Base-by-base conservation (phyloP, 805 yeast species). In the Schizosaccharomyces lindneri region DNA sequence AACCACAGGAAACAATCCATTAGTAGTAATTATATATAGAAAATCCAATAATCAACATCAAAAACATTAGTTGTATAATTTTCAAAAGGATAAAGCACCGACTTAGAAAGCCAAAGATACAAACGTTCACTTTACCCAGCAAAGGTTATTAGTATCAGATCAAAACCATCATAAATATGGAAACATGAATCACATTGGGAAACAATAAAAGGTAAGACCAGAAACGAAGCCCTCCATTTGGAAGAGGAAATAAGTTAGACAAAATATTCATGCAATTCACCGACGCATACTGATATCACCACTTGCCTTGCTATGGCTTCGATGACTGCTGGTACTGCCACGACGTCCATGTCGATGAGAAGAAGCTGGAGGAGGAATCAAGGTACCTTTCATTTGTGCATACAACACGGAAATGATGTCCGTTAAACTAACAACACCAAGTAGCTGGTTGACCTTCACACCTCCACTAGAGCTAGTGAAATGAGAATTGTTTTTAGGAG, bases 271-370 rank as follows among this genome's bases (percentile, higher is more conserved):
- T 19, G 27, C 17, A 46, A 19, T 15, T 46, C 51, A 46, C 51
- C 57, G 57, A 51, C 57, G 57, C 19, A 19, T 19, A 9, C 11
- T 17, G 31, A 29, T 24, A 29, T 51, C 57, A 17, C 13, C 36
- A 51, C 57, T 51, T 17, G 36, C 57, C 27, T 51, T 51, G 13
- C 57, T 51, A 51, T 51, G 57, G 57, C 57, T 51, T 19, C 57
- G 57, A 51, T 29, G 36, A 29, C 57, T 51, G 57, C 57, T 51
- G 3, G 57, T 51, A 17, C 57, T 51, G 13, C 57, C 57, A 24
- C 57, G 57, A 29, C 57, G 57, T 19, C 57, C 57, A 24, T 24
- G 31, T 51, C 57, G 7, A 29, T 17, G 36, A 17, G 57, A 6
- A 51, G 57, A 29, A 24, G 31, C 36, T 9, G 57, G 31, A 51